phyloP scores from a whole-genome alignment of 352 stramenopile genomes.

The Pythium sp. region DNA sequence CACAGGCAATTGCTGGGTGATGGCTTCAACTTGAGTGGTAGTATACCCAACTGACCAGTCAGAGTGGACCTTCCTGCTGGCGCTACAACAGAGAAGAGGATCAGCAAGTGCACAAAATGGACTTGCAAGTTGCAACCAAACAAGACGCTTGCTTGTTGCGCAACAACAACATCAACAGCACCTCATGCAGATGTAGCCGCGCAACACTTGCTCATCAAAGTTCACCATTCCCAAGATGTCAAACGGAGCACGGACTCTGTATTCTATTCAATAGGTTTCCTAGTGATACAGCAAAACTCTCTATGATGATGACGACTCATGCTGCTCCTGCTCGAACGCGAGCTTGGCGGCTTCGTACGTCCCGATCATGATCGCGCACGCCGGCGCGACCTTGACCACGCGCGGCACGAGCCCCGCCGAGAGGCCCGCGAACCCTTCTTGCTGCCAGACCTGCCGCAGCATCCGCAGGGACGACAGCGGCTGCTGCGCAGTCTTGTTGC shows the following conservation, averaged over 20 bases:
- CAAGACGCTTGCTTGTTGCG: too few species aligned
- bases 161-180: too few species aligned
- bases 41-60: background rate
- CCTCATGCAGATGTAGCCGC: too few species aligned
- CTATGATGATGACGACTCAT: background rate
- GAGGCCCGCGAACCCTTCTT: conserved; percentile 43
- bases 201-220: too few species aligned
- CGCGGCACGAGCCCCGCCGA: conserved; percentile 49
- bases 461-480: conserved; percentile 35
- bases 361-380: conserved; percentile 81
- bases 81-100: background rate
- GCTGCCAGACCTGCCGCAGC: conserved; percentile 42
- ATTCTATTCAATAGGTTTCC: conserved; percentile 3
- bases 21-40: background rate
- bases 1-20: background rate
- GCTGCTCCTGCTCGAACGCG: conserved; percentile 28
- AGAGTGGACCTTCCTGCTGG: background rate
- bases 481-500: background rate
- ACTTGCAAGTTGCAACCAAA: too few species aligned
- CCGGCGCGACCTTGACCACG: conserved; percentile 67
- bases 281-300: background rate
- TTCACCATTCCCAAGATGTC: background rate
- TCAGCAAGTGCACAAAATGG: too few species aligned
- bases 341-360: conserved; percentile 72
- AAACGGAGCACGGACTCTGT: background rate